These are phyloP conservation scores for Inga laurina DNA, from an alignment of 306 rosid genomes.

Conservation along the genomic window DNA sequence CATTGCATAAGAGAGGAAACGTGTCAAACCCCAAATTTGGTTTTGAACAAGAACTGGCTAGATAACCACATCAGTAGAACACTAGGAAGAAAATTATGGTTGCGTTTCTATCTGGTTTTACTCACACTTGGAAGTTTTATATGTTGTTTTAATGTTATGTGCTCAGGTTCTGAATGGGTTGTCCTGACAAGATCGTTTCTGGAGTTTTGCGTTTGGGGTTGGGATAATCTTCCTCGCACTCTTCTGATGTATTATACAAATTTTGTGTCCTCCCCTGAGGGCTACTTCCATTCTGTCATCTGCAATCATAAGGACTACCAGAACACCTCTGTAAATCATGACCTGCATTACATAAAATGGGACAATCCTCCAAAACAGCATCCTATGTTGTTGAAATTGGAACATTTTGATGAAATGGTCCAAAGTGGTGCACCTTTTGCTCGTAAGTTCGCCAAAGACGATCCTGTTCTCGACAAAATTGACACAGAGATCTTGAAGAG, in stretches of 20 bases:
- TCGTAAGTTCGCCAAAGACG: slow-evolving; percentile 54
- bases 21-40: background rate
- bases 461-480: slow-evolving; percentile 69
- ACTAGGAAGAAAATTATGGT: background rate
- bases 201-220: slow-evolving; percentile 79
- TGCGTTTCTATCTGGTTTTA: background rate
- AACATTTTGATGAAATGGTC: slow-evolving; percentile 74
- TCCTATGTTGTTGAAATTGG: slow-evolving; percentile 55
- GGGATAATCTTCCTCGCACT: slow-evolving; percentile 94
- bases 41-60: background rate
- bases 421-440: slow-evolving; percentile 79
- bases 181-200: slow-evolving; percentile 72
- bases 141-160: background rate
- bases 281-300: slow-evolving; percentile 85
- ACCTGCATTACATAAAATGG: slow-evolving; percentile 74
- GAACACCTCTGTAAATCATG: slow-evolving; percentile 82
- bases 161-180: slow-evolving; percentile 79
- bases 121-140: background rate
- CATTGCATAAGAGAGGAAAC: slow-evolving; percentile 3
- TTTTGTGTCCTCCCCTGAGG: slow-evolving; percentile 75
- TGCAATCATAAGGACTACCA: slow-evolving; percentile 95
- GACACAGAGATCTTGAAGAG: slow-evolving; percentile 63
- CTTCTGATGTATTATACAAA: slow-evolving; percentile 89
- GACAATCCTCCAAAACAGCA: slow-evolving; percentile 71
- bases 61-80: slow-evolving; percentile 1